Evolutionary conservation across 768 basidiomycete genomes (phyloP).

Genomic region (Gautieria morchelliformis): DNA sequence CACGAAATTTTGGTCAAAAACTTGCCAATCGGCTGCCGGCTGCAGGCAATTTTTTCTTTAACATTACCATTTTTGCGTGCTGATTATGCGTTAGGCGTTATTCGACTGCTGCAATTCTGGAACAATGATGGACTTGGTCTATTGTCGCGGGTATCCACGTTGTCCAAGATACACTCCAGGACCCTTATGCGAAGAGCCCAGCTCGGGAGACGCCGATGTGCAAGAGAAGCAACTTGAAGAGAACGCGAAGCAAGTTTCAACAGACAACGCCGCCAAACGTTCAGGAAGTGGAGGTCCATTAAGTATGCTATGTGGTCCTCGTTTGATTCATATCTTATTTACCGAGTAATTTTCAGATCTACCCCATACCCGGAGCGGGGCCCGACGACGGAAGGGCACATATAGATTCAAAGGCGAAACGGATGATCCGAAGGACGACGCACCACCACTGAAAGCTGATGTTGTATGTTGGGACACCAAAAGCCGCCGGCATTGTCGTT

Average conservation of each 20-base stretch:
- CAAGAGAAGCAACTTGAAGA: background rate
- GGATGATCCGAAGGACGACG: background rate
- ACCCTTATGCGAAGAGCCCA: background rate
- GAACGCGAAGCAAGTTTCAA: background rate
- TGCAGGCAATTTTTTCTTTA: no score
- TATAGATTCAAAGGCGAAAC: background rate
- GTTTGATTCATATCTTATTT: no score
- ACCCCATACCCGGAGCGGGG: background rate
- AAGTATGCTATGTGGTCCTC: background rate
- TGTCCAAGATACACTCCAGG: background rate
- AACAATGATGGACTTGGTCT: constrained; percentile 6
- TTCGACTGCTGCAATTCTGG: constrained; percentile 9
- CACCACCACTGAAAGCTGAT: background rate
- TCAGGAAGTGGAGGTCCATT: background rate
- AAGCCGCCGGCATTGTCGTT: no score
- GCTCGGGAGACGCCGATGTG: no score
- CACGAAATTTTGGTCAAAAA: no score
- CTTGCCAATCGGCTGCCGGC: no score
- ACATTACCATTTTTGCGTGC: no score
- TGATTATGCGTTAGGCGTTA: constrained; percentile 2
- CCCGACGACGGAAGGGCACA: background rate
- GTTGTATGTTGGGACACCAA: background rate
- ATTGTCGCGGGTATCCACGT: background rate
- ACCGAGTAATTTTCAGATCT: background rate
- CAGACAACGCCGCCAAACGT: background rate